Percentiles rank a stretch among this genome's conserved stretches.
Evolutionary conservation across 108 stramenopile species (phyloP).

Genomic region (Parietichytrium sp.): DNA sequence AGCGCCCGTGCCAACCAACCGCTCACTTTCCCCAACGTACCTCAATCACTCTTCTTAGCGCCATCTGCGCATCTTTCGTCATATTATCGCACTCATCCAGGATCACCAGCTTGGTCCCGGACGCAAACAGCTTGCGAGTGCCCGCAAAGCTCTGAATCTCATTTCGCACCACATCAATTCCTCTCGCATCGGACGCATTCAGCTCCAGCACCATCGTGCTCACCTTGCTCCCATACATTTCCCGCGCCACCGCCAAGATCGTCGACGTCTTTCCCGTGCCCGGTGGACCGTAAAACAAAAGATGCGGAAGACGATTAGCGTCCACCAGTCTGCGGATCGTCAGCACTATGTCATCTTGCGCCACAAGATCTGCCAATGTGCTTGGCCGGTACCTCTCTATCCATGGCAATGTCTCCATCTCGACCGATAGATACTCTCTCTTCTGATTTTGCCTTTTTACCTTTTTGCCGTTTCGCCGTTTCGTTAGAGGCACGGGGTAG

Average conservation of each 20-base stretch:
- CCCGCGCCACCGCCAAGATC: slow-evolving; percentile 85
- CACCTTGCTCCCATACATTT: slow-evolving; percentile 81
- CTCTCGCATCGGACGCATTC: slow-evolving; percentile 53
- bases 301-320: slow-evolving; percentile 81
- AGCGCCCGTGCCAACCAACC: neutral
- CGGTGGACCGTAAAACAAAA: slow-evolving; percentile 87
- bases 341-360: slow-evolving; percentile 83
- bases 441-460: too few species aligned
- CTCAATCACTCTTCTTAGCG: slow-evolving; percentile 62
- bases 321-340: slow-evolving; percentile 70
- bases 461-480: too few species aligned
- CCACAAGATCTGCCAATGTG: slow-evolving; percentile 82
- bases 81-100: slow-evolving; percentile 91
- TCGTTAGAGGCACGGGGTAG: too few species aligned
- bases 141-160: slow-evolving; percentile 93
- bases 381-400: slow-evolving; percentile 90
- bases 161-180: slow-evolving; percentile 76
- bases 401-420: slow-evolving; percentile 71
- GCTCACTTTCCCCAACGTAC: neutral
- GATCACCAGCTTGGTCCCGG: slow-evolving; percentile 82
- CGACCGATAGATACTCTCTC: too few species aligned
- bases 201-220: slow-evolving; percentile 81
- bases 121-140: slow-evolving; percentile 78
- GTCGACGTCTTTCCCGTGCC: slow-evolving; percentile 81
- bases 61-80: slow-evolving; percentile 89